Percentiles rank a stretch among this genome's conserved stretches.
Conservation (phyloP, 1,139 yeast genomes). For the Diutina ranongensis region DNA sequence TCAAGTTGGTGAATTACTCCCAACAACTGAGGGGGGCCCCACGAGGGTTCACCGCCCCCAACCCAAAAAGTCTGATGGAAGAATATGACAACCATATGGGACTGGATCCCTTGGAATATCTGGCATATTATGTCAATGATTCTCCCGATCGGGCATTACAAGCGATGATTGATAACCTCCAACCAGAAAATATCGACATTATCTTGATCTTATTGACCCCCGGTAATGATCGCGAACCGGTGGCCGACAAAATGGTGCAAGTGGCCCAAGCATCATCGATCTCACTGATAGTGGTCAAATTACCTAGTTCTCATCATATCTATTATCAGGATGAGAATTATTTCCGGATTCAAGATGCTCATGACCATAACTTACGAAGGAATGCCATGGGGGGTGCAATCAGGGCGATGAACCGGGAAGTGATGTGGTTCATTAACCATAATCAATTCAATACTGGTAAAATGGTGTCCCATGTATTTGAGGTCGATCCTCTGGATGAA, state of each 20-base stretch:
- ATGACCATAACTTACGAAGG: not conserved
- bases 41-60: not conserved
- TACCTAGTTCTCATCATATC: not conserved
- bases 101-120: not conserved
- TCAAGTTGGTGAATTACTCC: not conserved
- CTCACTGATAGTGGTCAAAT: not conserved
- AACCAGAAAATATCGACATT: not conserved
- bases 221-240: not conserved
- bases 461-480: too few relatives aligned
- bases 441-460: not conserved
- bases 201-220: not conserved
- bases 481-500: not conserved
- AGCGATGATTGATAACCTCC: not conserved
- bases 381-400: slow-evolving; percentile 1
- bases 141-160: not conserved
- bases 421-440: not conserved
- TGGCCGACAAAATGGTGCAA: not conserved
- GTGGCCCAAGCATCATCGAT: not conserved
- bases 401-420: not conserved
- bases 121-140: not conserved
- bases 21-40: not conserved
- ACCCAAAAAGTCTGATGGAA: not conserved
- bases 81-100: not conserved
- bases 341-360: not conserved
- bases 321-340: slow-evolving; percentile 5